Conservation (phyloP, 2,329 filamentous ascomycete genomes). For the Talaromyces atroroseus region DNA sequence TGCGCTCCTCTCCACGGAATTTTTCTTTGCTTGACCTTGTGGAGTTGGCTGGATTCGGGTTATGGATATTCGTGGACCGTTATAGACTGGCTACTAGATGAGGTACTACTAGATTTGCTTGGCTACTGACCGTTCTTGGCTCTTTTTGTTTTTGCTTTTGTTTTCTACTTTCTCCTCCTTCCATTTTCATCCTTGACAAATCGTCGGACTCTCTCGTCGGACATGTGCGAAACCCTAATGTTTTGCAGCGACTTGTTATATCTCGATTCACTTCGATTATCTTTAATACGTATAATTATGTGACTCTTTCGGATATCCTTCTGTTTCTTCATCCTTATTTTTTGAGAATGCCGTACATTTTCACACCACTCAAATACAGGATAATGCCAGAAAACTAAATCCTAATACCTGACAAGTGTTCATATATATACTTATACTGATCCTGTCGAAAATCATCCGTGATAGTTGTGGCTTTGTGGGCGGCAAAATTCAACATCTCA, state of each 20-base stretch:
- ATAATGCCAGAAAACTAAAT: not conserved
- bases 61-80: not conserved
- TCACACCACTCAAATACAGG: not conserved
- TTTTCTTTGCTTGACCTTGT: not conserved
- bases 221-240: not conserved
- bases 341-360: not conserved
- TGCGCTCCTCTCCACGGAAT: not conserved
- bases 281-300: not conserved
- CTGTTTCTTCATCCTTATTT: not conserved
- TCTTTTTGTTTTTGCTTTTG: not conserved
- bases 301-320: no score
- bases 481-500: constrained; percentile 48
- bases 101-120: not conserved
- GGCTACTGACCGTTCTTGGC: not conserved
- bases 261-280: not conserved
- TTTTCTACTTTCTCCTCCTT: no score
- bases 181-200: not conserved
- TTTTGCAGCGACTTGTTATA: not conserved
- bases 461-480: constrained; percentile 33
- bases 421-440: constrained; percentile 38
- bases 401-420: not conserved
- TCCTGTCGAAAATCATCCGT: constrained; percentile 47
- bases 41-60: not conserved
- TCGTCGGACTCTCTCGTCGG: not conserved
- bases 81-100: not conserved